Evolutionary conservation across 768 basidiomycete genomes (phyloP), one percentile per base, ranked within the genome.

Genomic region (Boletus insuetus): DNA sequence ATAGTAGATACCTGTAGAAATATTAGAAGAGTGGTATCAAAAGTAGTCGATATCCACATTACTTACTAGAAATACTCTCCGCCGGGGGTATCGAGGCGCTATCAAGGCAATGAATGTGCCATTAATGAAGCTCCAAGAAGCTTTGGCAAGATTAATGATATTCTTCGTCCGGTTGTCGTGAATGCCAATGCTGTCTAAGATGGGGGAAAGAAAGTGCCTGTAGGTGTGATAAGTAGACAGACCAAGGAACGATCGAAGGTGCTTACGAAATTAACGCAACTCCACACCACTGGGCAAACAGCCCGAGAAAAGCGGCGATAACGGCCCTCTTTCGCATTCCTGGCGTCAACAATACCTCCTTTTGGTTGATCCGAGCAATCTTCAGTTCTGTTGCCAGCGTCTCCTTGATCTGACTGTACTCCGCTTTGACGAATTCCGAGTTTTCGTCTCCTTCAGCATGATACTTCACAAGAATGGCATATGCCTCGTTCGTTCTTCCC

Each of bases 341-440:
- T 10, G 46, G 45, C 0, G 58, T 48, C 5, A 54, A 64, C 26
- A 64, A 43, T 7, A 2, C 4, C 24, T 38, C 5, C 26, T 26
- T 26, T 22, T 51, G 34, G 20, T 4, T 51, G 40, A 34, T 43
- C 8, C 26, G 35, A 3, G 55, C 7, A 13, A 20, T 26, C 26
- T 41, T 54, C 17, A 54, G 7, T 32, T 66, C 64, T 10, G 20
- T 48, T 60, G 80, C 77, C 6, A 85, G 63, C 0, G 83, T 84
- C 55, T 76, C 73, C 62, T 81, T 74, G 54, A 85, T 85, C 68
- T 84, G 75, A 3, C 74, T 72, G 59, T 74, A 84, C 62, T 85
- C 83, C 1, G 82, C 81, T 60, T 79, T 79, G 48, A 82, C 82
- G 45, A 85, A 80, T 55, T 80, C 79, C 2, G 79, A 79, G 38